Base-by-base conservation (phyloP, 306 rosid species). In the Luffa acutangula region DNA sequence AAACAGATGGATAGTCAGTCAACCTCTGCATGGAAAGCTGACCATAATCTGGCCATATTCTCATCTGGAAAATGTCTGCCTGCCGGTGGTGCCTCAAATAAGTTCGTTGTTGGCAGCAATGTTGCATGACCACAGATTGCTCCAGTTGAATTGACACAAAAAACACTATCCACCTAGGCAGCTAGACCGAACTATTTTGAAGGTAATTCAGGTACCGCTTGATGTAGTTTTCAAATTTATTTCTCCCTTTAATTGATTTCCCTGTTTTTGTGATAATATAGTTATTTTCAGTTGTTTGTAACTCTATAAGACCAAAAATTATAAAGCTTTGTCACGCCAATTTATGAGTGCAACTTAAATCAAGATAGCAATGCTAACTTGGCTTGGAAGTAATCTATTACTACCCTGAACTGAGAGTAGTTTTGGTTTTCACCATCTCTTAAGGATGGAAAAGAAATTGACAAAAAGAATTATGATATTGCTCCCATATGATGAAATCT, bases 51-150 rank as follows among this genome's bases (percentile, higher is more conserved):
- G 69, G 80, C 88, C 79, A 73, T 84, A 79, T 85, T 86, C 85
- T 60, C 86, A 71, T 85, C 86, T 75, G 79, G 84, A 34, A 87
- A 84, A 64, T 89, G 78, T 78, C 67, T 65, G 75, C 87, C 93
- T 49, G 66, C 84, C 9, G 78, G 83, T 54, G 82, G 84, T 81
- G 85, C 88, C 81, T 81, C 95, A 65, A 87, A 85, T 87, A 88
- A 91, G 81, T 86, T 86, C 85, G 73, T 86, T 78, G 87, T 81
- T 72, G 93, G 91, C 87, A 86, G 89, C 87, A 86, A 85, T 81
- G 93, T 81, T 84, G 78, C 86, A 62, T 87, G 86, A 88, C 88
- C 92, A 77, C 87, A 90, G 82, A 87, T 84, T 74, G 80, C 93
- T 81, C 81, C 90, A 80, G 86, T 80, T 67, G 89, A 92, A 85